Evolutionary conservation across 129 eudicot genomes (phyloP).

Genomic region (Lactuca saligna): DNA sequence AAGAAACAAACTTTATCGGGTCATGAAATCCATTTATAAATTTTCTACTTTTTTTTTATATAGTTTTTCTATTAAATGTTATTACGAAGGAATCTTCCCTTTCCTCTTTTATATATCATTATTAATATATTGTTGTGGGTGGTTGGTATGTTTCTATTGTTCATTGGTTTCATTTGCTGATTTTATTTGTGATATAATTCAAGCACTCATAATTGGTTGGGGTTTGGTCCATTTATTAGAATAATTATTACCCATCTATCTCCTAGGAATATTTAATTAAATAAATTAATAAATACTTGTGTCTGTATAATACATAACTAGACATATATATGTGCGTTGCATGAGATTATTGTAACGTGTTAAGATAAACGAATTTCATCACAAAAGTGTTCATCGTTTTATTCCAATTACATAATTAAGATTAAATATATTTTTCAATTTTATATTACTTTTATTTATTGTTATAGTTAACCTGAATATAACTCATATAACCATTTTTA

Average conservation of each 20-base stretch:
- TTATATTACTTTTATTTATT: no score
- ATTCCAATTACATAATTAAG: no score
- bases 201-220: constrained; percentile 21
- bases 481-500: no score
- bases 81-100: not conserved
- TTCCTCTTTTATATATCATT: constrained; percentile 9
- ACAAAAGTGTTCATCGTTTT: no score
- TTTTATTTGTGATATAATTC: constrained; percentile 11
- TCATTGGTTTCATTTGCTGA: constrained; percentile 12
- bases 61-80: constrained; percentile 6
- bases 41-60: not conserved
- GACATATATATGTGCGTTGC: no score
- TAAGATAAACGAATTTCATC: no score
- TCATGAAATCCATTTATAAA: not conserved
- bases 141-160: constrained; percentile 27
- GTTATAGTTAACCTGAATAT: no score
- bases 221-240: constrained; percentile 14
- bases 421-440: no score
- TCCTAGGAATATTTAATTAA: not conserved
- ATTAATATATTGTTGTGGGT: constrained; percentile 18
- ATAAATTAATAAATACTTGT: not conserved
- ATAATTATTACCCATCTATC: not conserved
- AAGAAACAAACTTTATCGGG: not conserved
- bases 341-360: no score
- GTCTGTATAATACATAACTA: no score